These are phyloP conservation scores for Candida easanensis DNA, from an alignment of 805 yeast genomes.

Conservation along the genomic window DNA sequence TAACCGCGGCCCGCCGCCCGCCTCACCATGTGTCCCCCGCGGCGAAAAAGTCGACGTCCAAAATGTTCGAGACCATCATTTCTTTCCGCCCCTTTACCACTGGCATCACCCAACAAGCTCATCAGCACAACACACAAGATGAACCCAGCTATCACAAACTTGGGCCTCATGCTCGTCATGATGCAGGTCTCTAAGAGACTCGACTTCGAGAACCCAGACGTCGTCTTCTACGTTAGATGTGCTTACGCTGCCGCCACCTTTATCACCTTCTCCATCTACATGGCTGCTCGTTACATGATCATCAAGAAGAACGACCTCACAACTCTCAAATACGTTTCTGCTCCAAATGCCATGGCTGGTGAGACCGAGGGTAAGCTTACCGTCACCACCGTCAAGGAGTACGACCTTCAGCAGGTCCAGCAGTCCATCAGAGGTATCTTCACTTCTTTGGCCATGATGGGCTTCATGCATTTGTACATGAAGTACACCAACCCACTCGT, in stretches of 20 bases:
- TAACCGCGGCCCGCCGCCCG: neutral
- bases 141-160: constrained; percentile 87
- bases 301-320: constrained; percentile 81
- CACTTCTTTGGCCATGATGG: constrained; percentile 95
- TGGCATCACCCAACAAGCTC: neutral
- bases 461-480: constrained; percentile 96
- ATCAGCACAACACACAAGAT: constrained; percentile 32
- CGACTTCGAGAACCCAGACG: constrained; percentile 81
- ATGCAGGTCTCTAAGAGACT: constrained; percentile 91
- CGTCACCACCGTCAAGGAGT: constrained; percentile 91
- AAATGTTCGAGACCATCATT: neutral
- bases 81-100: neutral
- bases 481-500: constrained; percentile 95
- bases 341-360: constrained; percentile 77
- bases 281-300: constrained; percentile 59
- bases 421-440: constrained; percentile 76
- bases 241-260: constrained; percentile 67
- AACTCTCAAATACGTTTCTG: constrained; percentile 85
- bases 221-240: constrained; percentile 70
- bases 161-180: constrained; percentile 90
- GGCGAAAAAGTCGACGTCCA: neutral
- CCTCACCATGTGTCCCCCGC: neutral
- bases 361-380: constrained; percentile 69
- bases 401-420: constrained; percentile 86
- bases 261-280: constrained; percentile 62